Percentiles rank a stretch among this genome's conserved stretches.
Evolutionary conservation across 2,329 filamentous ascomycete genomes (phyloP).

Genomic region (Aspergillus sp.): DNA sequence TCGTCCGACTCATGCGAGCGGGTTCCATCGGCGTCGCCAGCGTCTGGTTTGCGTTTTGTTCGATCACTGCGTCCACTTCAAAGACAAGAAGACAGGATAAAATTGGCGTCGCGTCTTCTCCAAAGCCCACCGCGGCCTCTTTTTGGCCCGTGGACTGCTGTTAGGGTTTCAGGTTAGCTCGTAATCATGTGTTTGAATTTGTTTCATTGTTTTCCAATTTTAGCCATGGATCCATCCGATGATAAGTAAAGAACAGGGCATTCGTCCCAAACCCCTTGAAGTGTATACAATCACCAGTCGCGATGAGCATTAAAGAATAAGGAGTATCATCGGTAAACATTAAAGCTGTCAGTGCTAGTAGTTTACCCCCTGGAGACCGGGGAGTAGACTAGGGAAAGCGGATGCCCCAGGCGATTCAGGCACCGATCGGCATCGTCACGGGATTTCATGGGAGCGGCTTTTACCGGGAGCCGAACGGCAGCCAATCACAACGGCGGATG

Average conservation of each 20-base stretch:
- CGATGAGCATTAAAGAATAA: not conserved
- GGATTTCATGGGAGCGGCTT: constrained; percentile 33
- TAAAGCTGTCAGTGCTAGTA: not conserved
- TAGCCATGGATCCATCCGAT: not conserved
- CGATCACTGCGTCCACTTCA: not conserved
- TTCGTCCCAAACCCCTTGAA: not conserved
- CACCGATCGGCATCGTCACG: constrained; percentile 24
- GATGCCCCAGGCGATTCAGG: constrained; percentile 7
- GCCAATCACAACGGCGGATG: constrained; percentile 32
- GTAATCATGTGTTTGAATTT: constrained; percentile 4
- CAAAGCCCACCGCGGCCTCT: not conserved
- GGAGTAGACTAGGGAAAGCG: not conserved
- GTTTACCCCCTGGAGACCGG: not conserved
- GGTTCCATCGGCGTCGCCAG: constrained; percentile 6
- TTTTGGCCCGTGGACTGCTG: not conserved
- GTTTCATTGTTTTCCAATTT: constrained; percentile 1
- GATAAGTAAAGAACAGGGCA: not conserved
- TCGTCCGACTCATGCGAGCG: constrained; percentile 6
- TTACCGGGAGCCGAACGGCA: constrained; percentile 31
- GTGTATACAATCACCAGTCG: not conserved
- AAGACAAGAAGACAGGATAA: constrained; percentile 6
- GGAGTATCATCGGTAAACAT: not conserved
- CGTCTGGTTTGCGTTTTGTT: constrained; percentile 11
- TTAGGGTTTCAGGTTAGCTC: constrained; percentile 5
- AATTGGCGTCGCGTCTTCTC: constrained; percentile 11